Base-by-base conservation (phyloP, 305 asterid genomes). In the Lippia alba region DNA sequence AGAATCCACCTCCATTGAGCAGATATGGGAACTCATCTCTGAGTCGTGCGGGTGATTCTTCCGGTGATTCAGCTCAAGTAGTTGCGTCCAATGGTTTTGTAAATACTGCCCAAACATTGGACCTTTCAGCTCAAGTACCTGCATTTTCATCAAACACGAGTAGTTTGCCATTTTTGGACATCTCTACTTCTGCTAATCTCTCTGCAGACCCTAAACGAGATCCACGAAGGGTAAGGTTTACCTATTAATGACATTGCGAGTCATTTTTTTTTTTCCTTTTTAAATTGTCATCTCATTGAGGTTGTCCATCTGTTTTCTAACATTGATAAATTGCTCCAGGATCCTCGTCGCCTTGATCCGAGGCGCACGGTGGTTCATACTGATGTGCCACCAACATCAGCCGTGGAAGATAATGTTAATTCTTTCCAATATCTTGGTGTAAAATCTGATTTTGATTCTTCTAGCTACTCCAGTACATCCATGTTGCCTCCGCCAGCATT, bases 291-390 rank as follows among this genome's bases (percentile, higher is more conserved):
- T 32, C 73, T 53, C 48, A 56, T 69, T 56, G 65, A 61, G 62
- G 72, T 76, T 59, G 51, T 61, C 74, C 54, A 57, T n/a, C 71
- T 71, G 36, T 73, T 81, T 66, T 64, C 60, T 77, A 58, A 80
- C 72, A 70, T 51, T 57, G 14, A 62, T 46, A 54, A 55, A 61
- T 24, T 70, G 80, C 64, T 79, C 59, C 89, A 95, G 99, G 99
- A 95, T 83, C 98, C 98, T 64, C 98, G 99, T n/a, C 99, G 98
- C 64, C 97, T 84, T 79, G 99, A 92, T 78, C 98, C 99, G 10
- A 84, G 98, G 77, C 94, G 96, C 67, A 58, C 59, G 76, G 73
- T 78, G 44, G 87, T 74, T 64, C 78, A 92, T 77, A 83, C 63
- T 72, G 94, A 84, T 77, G 83, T 73, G 72, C 87, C 89, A 60